Base-by-base conservation (phyloP, 192 early-diverging fungal species). In the Rhizophlyctis rosea region DNA sequence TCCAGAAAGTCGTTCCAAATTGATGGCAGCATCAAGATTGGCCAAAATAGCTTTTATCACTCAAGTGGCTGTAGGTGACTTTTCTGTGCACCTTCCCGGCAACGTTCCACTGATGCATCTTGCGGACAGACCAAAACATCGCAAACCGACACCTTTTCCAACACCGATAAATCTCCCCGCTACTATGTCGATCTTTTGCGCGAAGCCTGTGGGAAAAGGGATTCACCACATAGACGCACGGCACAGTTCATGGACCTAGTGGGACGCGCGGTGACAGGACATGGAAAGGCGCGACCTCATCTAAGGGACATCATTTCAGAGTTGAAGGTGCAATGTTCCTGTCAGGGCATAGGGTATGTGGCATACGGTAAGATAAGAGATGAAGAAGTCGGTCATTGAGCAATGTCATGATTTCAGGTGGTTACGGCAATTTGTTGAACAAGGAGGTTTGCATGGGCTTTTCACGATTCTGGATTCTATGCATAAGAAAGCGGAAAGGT, bases 401-500 rank as follows among this genome's bases (percentile, higher is more conserved):
- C 57, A 34, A 57, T 35, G 35, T 0, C 65, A 23, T 35, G n/a
- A n/a, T 23, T 59, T n/a, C 47, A 70, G 70, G 23, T 79, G 77
- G 77, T 16, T 79, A 29, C 49, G 57, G 3, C 34, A 70, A 3
- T 79, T 79, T 49, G 33, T 76, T 14, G 77, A 76, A 30, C 54
- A 57, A 4, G 77, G 77, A 11, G 77, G 77, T 11, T 35, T 76
- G 14, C 27, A 29, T n/a, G 67, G 30, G 3, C 54, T 79, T 28
- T 74, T 79, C 59, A 50, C 31, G 4, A 28, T 79, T 3, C 47
- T 79, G 16, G 64, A 59, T 7, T 49, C 47, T n/a, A 71, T 76
- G 28, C 73, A 79, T 50, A 18, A 25, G 34, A 79, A 76, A 57
- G 39, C 59, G 29, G 77, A 73, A 57, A 59, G 69, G 75, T 76